A percentile compares a stretch with the other conserved stretches of the same genome.
Conservation (phyloP, 2,329 filamentous ascomycete species). For the Albophoma yamanashiensis region DNA sequence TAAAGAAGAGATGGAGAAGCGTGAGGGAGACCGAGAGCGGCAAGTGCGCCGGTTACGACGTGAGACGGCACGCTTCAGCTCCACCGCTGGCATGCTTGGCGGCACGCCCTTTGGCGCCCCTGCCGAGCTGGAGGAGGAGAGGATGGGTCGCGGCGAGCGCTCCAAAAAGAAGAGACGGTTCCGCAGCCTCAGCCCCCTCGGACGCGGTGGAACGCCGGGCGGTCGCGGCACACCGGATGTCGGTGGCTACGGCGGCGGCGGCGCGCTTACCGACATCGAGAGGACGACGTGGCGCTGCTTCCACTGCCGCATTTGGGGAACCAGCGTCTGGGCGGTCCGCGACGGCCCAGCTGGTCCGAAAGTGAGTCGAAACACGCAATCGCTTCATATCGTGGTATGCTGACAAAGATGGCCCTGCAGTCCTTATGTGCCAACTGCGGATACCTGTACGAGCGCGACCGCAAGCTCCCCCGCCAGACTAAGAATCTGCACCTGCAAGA, state of each 20-base stretch:
- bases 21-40: conserved; percentile 86
- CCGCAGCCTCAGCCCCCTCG: conserved; percentile 73
- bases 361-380: conserved; percentile 39
- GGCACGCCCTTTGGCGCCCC: conserved; percentile 55
- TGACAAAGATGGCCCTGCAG: conserved; percentile 26
- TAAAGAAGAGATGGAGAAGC: conserved; percentile 95
- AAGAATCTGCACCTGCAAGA: conserved; percentile 26
- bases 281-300: conserved; percentile 75
- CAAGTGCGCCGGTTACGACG: conserved; percentile 78
- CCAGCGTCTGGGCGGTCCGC: conserved; percentile 86
- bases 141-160: conserved; percentile 83
- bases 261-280: conserved; percentile 65
- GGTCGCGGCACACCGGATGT: conserved; percentile 74
- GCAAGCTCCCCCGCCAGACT: conserved; percentile 54
- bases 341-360: conserved; percentile 79
- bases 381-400: not conserved
- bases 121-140: conserved; percentile 53
- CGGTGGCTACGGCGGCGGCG: conserved; percentile 60
- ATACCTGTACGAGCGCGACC: conserved; percentile 77
- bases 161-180: conserved; percentile 94
- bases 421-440: conserved; percentile 91
- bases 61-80: conserved; percentile 88
- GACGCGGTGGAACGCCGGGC: conserved; percentile 51
- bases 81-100: conserved; percentile 69
- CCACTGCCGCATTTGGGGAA: conserved; percentile 82